Evolutionary conservation across 2,329 filamentous ascomycete genomes (phyloP).

Genomic region (Plectosphaerella cucumerina): DNA sequence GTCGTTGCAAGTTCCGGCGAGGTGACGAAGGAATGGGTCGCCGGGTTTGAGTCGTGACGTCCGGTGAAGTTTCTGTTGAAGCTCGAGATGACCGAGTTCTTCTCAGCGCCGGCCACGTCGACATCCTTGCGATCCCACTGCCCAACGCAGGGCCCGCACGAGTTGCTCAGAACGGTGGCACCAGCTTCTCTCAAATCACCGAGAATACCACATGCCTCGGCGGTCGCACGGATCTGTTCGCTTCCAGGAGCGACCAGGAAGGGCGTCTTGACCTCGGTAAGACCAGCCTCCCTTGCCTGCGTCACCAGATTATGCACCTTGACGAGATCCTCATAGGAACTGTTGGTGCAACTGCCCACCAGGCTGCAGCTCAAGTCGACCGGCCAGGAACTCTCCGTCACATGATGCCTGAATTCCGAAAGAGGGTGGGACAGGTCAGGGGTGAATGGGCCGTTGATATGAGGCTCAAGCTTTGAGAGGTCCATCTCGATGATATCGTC

Average conservation of each 20-base stretch:
- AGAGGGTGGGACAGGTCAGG: constrained; percentile 27
- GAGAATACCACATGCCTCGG: constrained; percentile 22
- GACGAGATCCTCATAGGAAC: constrained; percentile 29
- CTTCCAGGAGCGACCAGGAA: constrained; percentile 27
- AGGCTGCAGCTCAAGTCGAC: constrained; percentile 21
- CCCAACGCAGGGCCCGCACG: constrained; percentile 29
- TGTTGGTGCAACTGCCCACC: constrained; percentile 30
- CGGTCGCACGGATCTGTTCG: constrained; percentile 26
- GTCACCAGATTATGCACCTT: constrained; percentile 21
- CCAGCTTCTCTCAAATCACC: constrained; percentile 21
- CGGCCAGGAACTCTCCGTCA: constrained; percentile 23
- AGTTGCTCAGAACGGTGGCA: constrained; percentile 23
- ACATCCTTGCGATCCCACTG: constrained; percentile 29
- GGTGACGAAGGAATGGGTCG: constrained; percentile 43
- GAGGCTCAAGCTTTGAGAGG: constrained; percentile 25
- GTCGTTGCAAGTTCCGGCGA: constrained; percentile 41
- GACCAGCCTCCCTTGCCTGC: constrained; percentile 23
- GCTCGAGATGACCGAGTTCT: constrained; percentile 27
- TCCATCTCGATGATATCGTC: constrained; percentile 29
- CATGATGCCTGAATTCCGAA: constrained; percentile 20
- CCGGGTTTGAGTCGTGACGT: constrained; percentile 31
- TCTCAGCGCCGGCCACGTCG: constrained; percentile 16
- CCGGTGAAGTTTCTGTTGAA: constrained; percentile 32
- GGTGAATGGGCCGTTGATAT: constrained; percentile 29
- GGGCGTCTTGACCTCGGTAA: constrained; percentile 20